Conservation (phyloP, 805 yeast genomes). For the Wickerhamomyces chambardii region DNA sequence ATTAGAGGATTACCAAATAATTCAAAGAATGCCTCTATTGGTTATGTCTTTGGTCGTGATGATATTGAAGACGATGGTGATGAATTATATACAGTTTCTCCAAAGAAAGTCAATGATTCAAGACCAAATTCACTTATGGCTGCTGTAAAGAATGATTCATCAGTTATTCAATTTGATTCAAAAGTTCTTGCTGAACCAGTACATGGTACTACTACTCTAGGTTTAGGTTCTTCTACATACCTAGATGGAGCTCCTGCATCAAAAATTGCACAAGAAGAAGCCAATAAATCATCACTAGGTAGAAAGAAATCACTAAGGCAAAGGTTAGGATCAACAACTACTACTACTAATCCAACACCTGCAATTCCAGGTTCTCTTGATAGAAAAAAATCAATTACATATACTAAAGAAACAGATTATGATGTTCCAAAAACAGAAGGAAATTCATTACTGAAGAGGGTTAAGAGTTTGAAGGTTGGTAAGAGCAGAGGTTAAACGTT, state of each 20-base stretch:
- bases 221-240: constrained; percentile 88
- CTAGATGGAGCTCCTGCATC: constrained; percentile 95
- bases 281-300: constrained; percentile 30
- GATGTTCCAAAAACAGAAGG: constrained; percentile 26
- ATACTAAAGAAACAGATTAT: constrained; percentile 9
- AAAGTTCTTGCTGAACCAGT: constrained; percentile 58
- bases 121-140: constrained; percentile 19
- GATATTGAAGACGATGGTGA: constrained; percentile 42
- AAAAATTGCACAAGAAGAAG: constrained; percentile 31
- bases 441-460: constrained; percentile 69
- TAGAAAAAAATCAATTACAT: not conserved
- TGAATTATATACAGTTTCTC: constrained; percentile 18
- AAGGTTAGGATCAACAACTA: constrained; percentile 30
- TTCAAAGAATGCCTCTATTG: constrained; percentile 53
- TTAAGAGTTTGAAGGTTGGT: constrained; percentile 80
- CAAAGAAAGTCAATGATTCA: constrained; percentile 5
- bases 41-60: constrained; percentile 68
- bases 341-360: not conserved
- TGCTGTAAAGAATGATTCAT: constrained; percentile 41
- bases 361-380: no score
- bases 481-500: constrained; percentile 15
- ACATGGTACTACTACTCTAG: constrained; percentile 82
- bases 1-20: constrained; percentile 55
- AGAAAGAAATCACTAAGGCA: constrained; percentile 83
- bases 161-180: constrained; percentile 63